Evolutionary conservation across 1,139 yeast genomes (phyloP), one percentile per base, ranked within the genome.

Genomic region (Blastobotrys raffinosifermentans): DNA sequence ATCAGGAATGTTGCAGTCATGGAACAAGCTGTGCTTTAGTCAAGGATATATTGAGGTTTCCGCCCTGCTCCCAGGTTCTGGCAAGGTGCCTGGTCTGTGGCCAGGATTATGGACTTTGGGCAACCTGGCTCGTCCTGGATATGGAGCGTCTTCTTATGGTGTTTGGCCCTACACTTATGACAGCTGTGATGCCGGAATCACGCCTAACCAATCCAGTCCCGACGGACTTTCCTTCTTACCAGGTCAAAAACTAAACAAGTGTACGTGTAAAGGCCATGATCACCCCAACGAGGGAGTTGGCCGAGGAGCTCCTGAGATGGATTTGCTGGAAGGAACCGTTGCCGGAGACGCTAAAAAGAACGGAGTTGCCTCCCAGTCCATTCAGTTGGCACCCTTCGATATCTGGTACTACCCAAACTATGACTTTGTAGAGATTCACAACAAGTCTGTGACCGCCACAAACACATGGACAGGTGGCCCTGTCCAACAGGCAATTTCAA

Each of bases 71-170:
- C 91, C 94, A 14, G 80, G 80, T 42, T 73, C 70, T 46, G 89
- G 87, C 46, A 65, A 73, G 39, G 67, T 77, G 17, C 68, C 77
- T 8, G 94, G 94, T 31, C 64, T 84, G 40, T 84, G 94, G 94
- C 94, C 94, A 1, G 94, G 93, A 61, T 56, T 82, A 39, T 84
- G 94, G 94, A 71, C 91, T 2, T 69, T 84, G 71, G 94, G 94
- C 34, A 84, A 84, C 51, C 65, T 84, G 41, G 94, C 83, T 20
- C 71, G 94, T 49, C 86, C 94, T 0, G 94, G 94, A 9, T 84
- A 72, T 56, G 57, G 77, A 55, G 86, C 87, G 2, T 61, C 84
- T 6, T 73, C 93, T 4, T 89, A 83, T 30, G 94, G 94, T 32
- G 80, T 81, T 9, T 84, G 94, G 94, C 94, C 94, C 3, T 84